Evolutionary conservation across 805 yeast genomes (phyloP), one percentile per base, ranked within the genome.

Genomic region (Ogataea ganodermae): DNA sequence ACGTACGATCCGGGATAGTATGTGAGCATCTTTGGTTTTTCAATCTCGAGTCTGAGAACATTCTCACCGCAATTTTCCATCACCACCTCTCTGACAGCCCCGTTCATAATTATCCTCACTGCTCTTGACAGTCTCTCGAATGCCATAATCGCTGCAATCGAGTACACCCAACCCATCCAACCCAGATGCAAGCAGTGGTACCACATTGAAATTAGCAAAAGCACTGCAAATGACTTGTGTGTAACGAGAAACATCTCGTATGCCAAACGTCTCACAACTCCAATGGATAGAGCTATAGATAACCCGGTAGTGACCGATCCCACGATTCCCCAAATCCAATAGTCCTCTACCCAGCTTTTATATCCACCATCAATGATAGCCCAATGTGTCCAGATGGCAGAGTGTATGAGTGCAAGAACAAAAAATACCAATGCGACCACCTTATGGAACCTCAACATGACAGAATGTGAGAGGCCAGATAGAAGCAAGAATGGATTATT

Each of bases 371-470:
- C 70, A 58, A 69, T 46, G 48, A 65, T 42, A 41, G 74, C 49
- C 72, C 79, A 69, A 52, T 56, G 59, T 0, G 87, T 80, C 78
- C 82, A 79, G 17, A 79, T 76, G 20, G 75, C 68, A 6, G 78
- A 75, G 58, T 86, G 94, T 14, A 83, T 68, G 27, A 81, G 55
- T 6, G 75, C 74, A 45, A 80, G 65, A n/a, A 78, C 53, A 7
- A 75, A 66, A 55, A 74, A 68, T 0, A 75, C 69, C 53, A 84
- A 70, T 1, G 86, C 84, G 38, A 75, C 65, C 86, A 88, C 82
- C 62, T 75, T 82, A 66, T 89, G 96, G 58, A 77, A 78, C 23
- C 72, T 67, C 56, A 80, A 72, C 67, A 87, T 86, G 1, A 84
- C 74, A 12, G 81, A 67, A 55, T 78, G 83, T 0, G 81, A 64